Conservation (phyloP, 352 stramenopile species). For the Albugo laibachii region DNA sequence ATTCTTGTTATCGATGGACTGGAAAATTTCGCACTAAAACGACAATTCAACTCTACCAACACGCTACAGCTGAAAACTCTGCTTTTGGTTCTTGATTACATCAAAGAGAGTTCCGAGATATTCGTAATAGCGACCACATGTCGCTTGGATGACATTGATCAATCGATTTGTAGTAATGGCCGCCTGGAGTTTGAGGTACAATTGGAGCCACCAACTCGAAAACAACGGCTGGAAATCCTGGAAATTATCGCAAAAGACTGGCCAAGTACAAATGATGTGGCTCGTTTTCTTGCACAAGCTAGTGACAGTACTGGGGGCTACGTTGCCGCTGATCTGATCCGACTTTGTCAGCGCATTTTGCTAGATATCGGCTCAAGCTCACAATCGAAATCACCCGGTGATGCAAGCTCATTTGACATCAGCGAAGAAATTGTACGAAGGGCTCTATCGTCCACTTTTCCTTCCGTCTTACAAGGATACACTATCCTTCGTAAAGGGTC, state of each 20-base stretch:
- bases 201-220: constrained; percentile 87
- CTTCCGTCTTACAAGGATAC: constrained; percentile 1
- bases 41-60: constrained; percentile 21
- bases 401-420: constrained; percentile 92
- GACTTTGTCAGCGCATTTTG: constrained; percentile 49
- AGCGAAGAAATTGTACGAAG: constrained; percentile 17
- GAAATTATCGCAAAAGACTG: constrained; percentile 80
- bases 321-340: constrained; percentile 70
- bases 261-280: constrained; percentile 15
- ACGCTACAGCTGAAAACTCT: constrained; percentile 16
- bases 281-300: constrained; percentile 73
- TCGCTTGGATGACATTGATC: constrained; percentile 70
- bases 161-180: constrained; percentile 87
- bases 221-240: constrained; percentile 83
- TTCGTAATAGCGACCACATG: constrained; percentile 30
- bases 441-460: constrained; percentile 12
- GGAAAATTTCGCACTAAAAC: constrained; percentile 79
- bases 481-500: not conserved
- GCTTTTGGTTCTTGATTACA: constrained; percentile 18
- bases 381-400: constrained; percentile 31
- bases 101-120: constrained; percentile 2
- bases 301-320: constrained; percentile 93
- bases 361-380: constrained; percentile 8
- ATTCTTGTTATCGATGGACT: constrained; percentile 82
- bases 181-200: constrained; percentile 91